Evolutionary conservation across 2,329 filamentous ascomycete genomes (phyloP).

Genomic region (Paecilomyces niveus): DNA sequence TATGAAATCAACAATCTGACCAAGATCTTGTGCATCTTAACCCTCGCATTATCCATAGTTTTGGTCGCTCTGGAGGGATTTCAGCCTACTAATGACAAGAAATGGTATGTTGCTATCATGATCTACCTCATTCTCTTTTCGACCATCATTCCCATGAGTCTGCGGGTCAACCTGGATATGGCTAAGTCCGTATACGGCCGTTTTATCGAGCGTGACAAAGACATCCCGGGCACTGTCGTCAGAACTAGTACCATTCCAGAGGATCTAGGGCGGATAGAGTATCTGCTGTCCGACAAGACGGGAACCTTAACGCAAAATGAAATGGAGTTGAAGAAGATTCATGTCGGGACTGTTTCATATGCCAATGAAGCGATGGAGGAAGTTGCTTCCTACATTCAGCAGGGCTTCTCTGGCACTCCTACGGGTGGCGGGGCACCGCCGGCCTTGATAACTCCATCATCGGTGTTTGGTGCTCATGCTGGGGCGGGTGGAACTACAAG

Average conservation of each 20-base stretch:
- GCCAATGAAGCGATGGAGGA: slow-evolving; percentile 99
- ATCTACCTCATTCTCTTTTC: slow-evolving; percentile 97
- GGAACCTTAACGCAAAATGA: slow-evolving; percentile 96
- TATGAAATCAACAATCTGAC: slow-evolving; percentile 95
- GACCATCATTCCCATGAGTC: slow-evolving; percentile 96
- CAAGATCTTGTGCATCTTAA: slow-evolving; percentile 89
- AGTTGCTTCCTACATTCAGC: slow-evolving; percentile 75
- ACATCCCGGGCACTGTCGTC: slow-evolving; percentile 86
- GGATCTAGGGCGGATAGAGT: slow-evolving; percentile 91
- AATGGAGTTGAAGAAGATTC: slow-evolving; percentile 98
- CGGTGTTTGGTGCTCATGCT: slow-evolving; percentile 56
- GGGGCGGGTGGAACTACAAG: slow-evolving; percentile 59
- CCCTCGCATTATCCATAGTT: slow-evolving; percentile 75
- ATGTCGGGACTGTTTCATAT: slow-evolving; percentile 95
- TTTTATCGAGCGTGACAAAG: slow-evolving; percentile 87
- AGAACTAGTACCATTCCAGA: slow-evolving; percentile 96
- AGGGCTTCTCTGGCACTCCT: slow-evolving; percentile 60
- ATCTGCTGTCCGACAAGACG: slow-evolving; percentile 93
- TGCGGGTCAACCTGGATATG: slow-evolving; percentile 94
- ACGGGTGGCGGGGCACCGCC: slow-evolving; percentile 40
- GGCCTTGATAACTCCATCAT: slow-evolving; percentile 67
- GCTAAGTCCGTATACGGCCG: slow-evolving; percentile 94
- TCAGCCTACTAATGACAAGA: slow-evolving; percentile 43
- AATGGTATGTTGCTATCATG: slow-evolving; percentile 96
- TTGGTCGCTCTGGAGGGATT: slow-evolving; percentile 85